These are phyloP conservation scores for Copromyces sp. DNA, from an alignment of 495 filamentous ascomycete genomes.

Conservation along the genomic window DNA sequence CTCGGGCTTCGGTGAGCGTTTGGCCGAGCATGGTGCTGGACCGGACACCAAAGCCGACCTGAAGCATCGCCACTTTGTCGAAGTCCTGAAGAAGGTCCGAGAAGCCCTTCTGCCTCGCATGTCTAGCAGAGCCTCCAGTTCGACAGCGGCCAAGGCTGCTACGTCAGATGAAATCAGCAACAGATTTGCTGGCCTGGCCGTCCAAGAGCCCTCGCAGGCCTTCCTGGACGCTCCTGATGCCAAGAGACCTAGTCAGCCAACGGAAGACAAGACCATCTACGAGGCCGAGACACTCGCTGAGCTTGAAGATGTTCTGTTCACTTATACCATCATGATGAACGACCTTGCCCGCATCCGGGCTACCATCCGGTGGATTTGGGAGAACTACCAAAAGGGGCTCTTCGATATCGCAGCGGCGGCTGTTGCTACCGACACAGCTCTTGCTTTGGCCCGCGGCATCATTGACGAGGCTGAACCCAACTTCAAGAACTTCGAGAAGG, in stretches of 20 bases:
- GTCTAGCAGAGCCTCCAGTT: background rate
- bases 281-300: conserved; percentile 22
- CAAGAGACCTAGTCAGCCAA: conserved; percentile 6
- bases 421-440: conserved; percentile 30
- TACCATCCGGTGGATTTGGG: conserved; percentile 16
- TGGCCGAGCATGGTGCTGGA: conserved; percentile 10
- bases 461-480: conserved; percentile 25
- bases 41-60: conserved; percentile 12
- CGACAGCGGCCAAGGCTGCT: background rate
- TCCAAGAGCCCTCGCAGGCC: conserved; percentile 29
- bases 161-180: conserved; percentile 11
- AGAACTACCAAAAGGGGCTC: conserved; percentile 15
- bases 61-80: conserved; percentile 27
- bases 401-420: conserved; percentile 28
- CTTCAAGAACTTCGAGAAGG: conserved; percentile 15
- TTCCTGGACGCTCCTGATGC: conserved; percentile 25
- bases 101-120: conserved; percentile 21
- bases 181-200: conserved; percentile 19
- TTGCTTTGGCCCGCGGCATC: conserved; percentile 27
- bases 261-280: conserved; percentile 13
- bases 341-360: conserved; percentile 15
- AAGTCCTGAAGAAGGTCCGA: conserved; percentile 20
- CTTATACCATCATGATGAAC: conserved; percentile 12
- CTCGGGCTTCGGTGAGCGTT: conserved; percentile 5
- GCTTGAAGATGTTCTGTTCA: conserved; percentile 17